Base-by-base conservation (phyloP, 495 filamentous ascomycete species). In the Penicillium lividum region DNA sequence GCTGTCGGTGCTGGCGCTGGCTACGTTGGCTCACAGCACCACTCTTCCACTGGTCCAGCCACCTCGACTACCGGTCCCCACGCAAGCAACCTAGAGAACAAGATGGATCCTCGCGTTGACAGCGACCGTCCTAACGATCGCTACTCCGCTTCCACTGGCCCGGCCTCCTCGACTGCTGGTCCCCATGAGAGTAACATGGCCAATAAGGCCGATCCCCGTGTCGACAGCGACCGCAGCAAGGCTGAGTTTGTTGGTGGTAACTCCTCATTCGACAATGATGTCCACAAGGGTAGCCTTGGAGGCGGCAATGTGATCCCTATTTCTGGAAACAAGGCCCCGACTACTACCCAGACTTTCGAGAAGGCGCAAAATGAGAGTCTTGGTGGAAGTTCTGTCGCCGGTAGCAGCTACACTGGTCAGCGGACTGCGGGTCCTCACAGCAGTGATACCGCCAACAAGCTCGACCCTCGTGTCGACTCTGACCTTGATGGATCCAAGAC, bases 381-480 rank as follows among this genome's bases (percentile, higher is more conserved):
- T 2, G 33, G 16, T 15, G 33, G 31, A 13, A 43, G 22, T 44
- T 56, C 56, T 10, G 34, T 52, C 40, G 52, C 56, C 47, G 58
- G 54, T 49, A 60, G 60, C 60, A 63, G 53, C 58, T 66, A 64
- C 53, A 80, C 71, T 40, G 59, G 49, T 27, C 40, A 60, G 34
- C 50, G 43, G 22, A 64, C 61, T 46, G 58, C 49, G 34, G 64
- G 64, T 52, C 80, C 74, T 5, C 78, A 77, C 71, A 63, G 62
- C 52, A 82, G 77, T 51, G 75, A 80, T 62, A 25, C 84, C 13
- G 72, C 79, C 52, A 88, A 87, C 73, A 83, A 84, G 65, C 60
- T 64, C 47, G 82, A 84, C 63, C 73, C 73, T 8, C 71, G 71
- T 16, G 71, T 71, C 9, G 62, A 72, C 51, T 66, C 63, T n/a